phyloP scores from a whole-genome alignment of 1,284 basidiomycete genomes.

The Fomitopsis betulina region DNA sequence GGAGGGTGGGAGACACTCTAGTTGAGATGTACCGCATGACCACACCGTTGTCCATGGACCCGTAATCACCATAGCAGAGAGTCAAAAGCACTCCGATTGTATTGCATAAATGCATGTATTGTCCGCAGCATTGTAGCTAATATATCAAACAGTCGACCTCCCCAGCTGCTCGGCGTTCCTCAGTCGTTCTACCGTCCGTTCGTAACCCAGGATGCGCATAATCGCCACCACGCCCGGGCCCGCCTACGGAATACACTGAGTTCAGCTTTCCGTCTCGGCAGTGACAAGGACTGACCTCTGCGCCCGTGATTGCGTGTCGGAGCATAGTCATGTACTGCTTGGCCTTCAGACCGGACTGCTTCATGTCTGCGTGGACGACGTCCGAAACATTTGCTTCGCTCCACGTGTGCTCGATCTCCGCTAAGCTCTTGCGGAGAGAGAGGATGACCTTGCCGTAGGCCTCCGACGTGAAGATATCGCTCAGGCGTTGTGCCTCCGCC shows the following conservation, averaged over 20 bases:
- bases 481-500: constrained; percentile 53
- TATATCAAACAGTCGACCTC: background rate
- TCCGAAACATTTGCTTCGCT: constrained; percentile 32
- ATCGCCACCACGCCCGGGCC: constrained; percentile 46
- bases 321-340: constrained; percentile 68
- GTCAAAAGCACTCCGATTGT: background rate
- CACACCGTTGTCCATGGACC: background rate
- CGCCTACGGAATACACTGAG: constrained; percentile 26
- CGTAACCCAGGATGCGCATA: constrained; percentile 37
- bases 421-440: constrained; percentile 12
- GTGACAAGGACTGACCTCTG: constrained; percentile 50
- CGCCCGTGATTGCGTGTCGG: constrained; percentile 74
- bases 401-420: background rate
- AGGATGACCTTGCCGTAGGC: constrained; percentile 18
- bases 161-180: constrained; percentile 8
- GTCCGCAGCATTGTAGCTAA: constrained; percentile 5
- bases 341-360: constrained; percentile 36
- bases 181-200: constrained; percentile 30
- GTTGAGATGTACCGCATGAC: constrained; percentile 6
- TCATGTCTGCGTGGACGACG: constrained; percentile 42
- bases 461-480: constrained; percentile 32
- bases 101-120: background rate
- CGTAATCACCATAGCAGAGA: background rate
- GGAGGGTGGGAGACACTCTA: constrained; percentile 92
- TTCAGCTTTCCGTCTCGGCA: constrained; percentile 9